Conservation (phyloP, 169 alveolate genomes). For the Babesia sp. region DNA sequence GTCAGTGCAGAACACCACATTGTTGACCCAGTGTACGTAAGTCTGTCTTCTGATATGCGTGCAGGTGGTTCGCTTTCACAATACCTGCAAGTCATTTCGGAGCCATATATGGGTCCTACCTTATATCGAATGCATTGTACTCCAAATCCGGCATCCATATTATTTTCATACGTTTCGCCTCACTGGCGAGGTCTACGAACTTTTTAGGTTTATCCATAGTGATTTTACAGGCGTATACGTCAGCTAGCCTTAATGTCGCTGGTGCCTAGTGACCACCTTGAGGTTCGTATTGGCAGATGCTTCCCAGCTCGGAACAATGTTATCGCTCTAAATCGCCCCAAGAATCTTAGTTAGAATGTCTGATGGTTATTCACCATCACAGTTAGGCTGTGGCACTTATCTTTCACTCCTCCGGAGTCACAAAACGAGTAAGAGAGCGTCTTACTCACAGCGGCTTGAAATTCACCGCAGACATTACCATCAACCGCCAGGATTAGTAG, state of each 20-base stretch:
- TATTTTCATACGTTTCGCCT: conserved; percentile 35
- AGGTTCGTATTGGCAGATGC: no score
- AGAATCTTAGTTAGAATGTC: no score
- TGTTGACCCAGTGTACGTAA: conserved; percentile 43
- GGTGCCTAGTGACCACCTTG: no score
- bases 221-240: neutral
- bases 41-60: conserved; percentile 46
- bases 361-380: no score
- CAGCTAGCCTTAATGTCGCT: neutral
- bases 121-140: conserved; percentile 37
- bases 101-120: conserved; percentile 1
- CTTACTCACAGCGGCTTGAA: no score
- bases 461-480: no score
- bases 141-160: conserved; percentile 49
- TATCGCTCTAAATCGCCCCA: no score
- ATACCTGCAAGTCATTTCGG: conserved; percentile 4
- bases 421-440: no score
- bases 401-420: no score
- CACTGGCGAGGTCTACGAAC: conserved; percentile 33
- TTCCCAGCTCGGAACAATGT: no score
- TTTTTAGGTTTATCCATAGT: conserved; percentile 18
- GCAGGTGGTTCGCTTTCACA: conserved; percentile 32
- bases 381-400: no score
- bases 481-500: no score
- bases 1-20: conserved; percentile 53